A percentile compares a stretch with the other conserved stretches of the same genome.
phyloP scores from a whole-genome alignment of 2,329 filamentous ascomycete genomes.

The Grosmannia serpens region DNA sequence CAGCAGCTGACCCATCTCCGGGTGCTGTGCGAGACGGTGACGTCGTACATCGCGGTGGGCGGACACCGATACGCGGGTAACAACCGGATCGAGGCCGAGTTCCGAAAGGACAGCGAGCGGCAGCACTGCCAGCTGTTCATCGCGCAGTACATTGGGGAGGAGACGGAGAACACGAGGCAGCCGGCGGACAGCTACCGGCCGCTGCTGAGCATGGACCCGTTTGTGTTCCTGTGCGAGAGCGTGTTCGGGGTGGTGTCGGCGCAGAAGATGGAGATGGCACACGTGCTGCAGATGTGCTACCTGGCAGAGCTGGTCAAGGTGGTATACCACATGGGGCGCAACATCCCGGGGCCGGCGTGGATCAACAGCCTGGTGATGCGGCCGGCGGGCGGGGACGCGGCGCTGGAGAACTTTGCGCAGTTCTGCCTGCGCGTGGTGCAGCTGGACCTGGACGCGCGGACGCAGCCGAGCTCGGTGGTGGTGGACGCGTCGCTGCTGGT shows the following conservation, averaged over 20 bases:
- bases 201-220: constrained; percentile 58
- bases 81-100: constrained; percentile 54
- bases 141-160: constrained; percentile 37
- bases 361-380: constrained; percentile 30
- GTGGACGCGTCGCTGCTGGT: constrained; percentile 21
- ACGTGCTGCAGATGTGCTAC: constrained; percentile 77
- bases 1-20: constrained; percentile 77
- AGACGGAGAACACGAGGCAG: constrained; percentile 26
- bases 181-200: constrained; percentile 39
- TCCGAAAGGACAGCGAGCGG: constrained; percentile 53
- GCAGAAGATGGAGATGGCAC: constrained; percentile 61
- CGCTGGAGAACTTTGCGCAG: constrained; percentile 41
- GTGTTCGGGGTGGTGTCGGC: constrained; percentile 58
- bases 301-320: constrained; percentile 84
- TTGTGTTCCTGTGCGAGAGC: constrained; percentile 71
- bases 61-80: constrained; percentile 49
- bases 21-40: constrained; percentile 76
- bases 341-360: constrained; percentile 39
- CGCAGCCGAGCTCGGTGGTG: constrained; percentile 5
- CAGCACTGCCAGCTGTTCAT: constrained; percentile 70
- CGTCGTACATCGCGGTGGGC: constrained; percentile 72
- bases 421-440: constrained; percentile 40
- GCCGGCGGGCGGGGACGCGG: constrained; percentile 29
- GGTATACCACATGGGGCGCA: constrained; percentile 46
- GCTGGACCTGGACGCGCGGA: constrained; percentile 27